Conservation (phyloP, 2,329 filamentous ascomycete genomes). For the Bimuria novae-zelandiae region DNA sequence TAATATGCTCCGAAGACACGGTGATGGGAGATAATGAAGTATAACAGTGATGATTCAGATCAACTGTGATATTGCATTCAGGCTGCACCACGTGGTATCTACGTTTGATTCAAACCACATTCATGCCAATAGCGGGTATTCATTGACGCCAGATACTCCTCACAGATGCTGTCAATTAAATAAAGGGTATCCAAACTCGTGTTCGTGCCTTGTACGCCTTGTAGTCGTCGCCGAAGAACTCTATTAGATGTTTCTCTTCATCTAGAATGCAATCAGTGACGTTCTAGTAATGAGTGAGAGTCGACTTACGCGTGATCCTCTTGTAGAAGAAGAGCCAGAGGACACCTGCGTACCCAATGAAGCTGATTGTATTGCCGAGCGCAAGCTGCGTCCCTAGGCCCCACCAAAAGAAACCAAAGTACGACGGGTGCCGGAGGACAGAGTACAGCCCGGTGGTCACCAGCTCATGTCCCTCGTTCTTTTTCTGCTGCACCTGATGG, state of each 20-base stretch:
- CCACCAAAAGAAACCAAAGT: constrained; percentile 99
- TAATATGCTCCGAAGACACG: too few relatives aligned
- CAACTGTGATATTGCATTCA: too few relatives aligned
- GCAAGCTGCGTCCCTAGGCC: constrained; percentile 91
- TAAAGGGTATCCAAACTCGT: constrained; percentile 80
- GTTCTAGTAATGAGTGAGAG: neutral
- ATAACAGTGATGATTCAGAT: too few relatives aligned
- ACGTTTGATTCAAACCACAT: neutral
- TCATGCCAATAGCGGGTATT: neutral
- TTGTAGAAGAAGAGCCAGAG: constrained; percentile 84
- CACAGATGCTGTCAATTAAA: constrained; percentile 41
- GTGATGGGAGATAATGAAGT: too few relatives aligned
- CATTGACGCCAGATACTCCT: neutral
- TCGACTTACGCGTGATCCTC: constrained; percentile 66
- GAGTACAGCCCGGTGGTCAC: constrained; percentile 82
- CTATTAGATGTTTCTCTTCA: constrained; percentile 77
- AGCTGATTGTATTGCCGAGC: constrained; percentile 81
- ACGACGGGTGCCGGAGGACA: constrained; percentile 80
- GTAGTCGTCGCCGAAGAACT: constrained; percentile 87
- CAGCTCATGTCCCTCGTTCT: constrained; percentile 74
- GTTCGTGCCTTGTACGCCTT: constrained; percentile 72
- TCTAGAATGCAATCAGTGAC: constrained; percentile 47
- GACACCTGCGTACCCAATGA: constrained; percentile 72
- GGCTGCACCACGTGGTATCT: neutral
- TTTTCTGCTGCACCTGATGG: constrained; percentile 72